A percentile compares a stretch with the other conserved stretches of the same genome.
Conservation (phyloP, 805 yeast species). For the Blastobotrys americana region DNA sequence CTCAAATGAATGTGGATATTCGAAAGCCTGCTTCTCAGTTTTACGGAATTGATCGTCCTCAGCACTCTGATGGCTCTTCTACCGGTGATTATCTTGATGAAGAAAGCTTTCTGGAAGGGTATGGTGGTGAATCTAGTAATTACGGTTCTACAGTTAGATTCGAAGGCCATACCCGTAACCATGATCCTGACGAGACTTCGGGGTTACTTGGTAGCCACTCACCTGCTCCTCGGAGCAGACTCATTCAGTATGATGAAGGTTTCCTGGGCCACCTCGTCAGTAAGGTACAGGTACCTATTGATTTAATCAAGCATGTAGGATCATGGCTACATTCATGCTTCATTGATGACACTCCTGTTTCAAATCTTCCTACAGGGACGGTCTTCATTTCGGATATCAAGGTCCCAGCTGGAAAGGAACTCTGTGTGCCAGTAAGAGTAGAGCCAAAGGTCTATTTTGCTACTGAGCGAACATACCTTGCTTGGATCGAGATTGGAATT, state of each 20-base stretch:
- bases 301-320: not conserved
- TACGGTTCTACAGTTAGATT: slow-evolving; percentile 3
- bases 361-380: slow-evolving; percentile 59
- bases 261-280: not conserved
- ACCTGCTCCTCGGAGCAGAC: not conserved
- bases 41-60: slow-evolving; percentile 55
- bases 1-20: slow-evolving; percentile 94
- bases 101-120: slow-evolving; percentile 9
- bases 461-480: slow-evolving; percentile 86
- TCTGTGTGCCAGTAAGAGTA: slow-evolving; percentile 89
- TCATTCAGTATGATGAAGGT: slow-evolving; percentile 7
- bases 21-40: slow-evolving; percentile 71
- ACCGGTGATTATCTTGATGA: slow-evolving; percentile 25
- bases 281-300: slow-evolving; percentile 7
- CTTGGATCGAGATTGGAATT: slow-evolving; percentile 91
- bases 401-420: slow-evolving; percentile 84
- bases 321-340: slow-evolving; percentile 23
- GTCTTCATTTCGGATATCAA: slow-evolving; percentile 48
- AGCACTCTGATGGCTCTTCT: slow-evolving; percentile 19
- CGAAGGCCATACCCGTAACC: not conserved
- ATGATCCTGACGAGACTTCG: slow-evolving; percentile 18
- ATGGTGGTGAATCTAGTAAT: slow-evolving; percentile 16
- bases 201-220: slow-evolving; percentile 14
- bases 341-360: slow-evolving; percentile 41
- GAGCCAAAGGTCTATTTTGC: slow-evolving; percentile 99